Base-by-base conservation (phyloP, 345 rosid species). In the Gossypium ekmanianum region DNA sequence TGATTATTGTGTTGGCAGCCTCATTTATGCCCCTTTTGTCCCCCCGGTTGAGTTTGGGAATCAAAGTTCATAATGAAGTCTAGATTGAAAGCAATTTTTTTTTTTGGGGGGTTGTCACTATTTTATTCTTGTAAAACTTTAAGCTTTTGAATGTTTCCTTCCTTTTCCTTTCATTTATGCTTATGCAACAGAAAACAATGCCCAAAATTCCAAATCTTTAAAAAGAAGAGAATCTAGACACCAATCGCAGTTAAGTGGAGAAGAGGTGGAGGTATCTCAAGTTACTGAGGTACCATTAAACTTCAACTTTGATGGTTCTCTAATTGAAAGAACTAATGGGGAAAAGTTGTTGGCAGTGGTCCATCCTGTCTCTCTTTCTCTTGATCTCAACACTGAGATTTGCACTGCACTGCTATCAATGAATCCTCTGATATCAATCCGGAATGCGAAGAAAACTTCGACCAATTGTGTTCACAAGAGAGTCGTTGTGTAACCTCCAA, bases 381-480 rank as follows among this genome's bases (percentile, higher is more conserved):
- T 89, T 61, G 89, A 80, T 81, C 90, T 85, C 73, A 83, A 82
- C 61, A 73, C 77, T 61, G 86, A 78, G 64, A 78, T 66, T 68
- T 64, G 77, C 54, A 34, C 61, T 64, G 77, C 54, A 34, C 61
- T 43, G 51, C 71, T 41, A 48, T 61, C 68, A 61, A 62, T 54
- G 78, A 78, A 18, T 62, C 48, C 8, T 20, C 71, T 45, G 44
- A 62, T 27, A 80, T 20, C 22, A 59, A 75, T 75, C 73, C 62
- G 29, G 70, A 75, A 75, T 45, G 61, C 66, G 63, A 58, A 61
- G 80, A 84, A 59, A 75, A 75, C 61, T 57, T 54, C 43, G 77
- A 76, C 8, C 75, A 83, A 26, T 65, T 61, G 29, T 79, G 76
- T 54, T 71, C 81, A 68, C 70, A 63, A 10, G 65, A 67, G 81